Percentiles rank a stretch among this genome's conserved stretches.
These are phyloP conservation scores for Fraxinus dipetala DNA, from an alignment of 305 asterid species.

Conservation along the genomic window DNA sequence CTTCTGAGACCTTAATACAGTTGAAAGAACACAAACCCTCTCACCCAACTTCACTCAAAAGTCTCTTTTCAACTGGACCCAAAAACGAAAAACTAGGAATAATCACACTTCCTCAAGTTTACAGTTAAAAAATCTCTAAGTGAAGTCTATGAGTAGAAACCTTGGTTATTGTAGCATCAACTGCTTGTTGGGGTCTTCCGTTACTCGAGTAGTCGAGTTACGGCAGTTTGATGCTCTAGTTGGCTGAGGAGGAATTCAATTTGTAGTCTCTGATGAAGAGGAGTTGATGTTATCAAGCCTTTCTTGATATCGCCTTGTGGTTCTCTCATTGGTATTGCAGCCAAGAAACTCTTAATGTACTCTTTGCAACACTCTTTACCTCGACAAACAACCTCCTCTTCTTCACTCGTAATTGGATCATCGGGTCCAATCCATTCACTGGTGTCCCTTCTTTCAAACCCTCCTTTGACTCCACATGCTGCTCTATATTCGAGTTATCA, in stretches of 20 bases:
- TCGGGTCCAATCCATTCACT: slow-evolving; percentile 24
- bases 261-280: slow-evolving; percentile 37
- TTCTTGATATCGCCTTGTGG: slow-evolving; percentile 75
- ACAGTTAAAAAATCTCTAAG: slow-evolving; percentile 24
- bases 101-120: slow-evolving; percentile 30
- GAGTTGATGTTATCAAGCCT: slow-evolving; percentile 59
- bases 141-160: not conserved
- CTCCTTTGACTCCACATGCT: slow-evolving; percentile 24
- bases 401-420: slow-evolving; percentile 40
- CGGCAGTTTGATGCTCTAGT: slow-evolving; percentile 9
- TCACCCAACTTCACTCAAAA: too few relatives aligned
- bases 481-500: slow-evolving; percentile 19
- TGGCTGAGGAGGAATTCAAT: slow-evolving; percentile 73
- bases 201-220: not conserved
- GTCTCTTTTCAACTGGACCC: too few relatives aligned
- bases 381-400: slow-evolving; percentile 39
- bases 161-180: slow-evolving; percentile 4
- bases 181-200: not conserved
- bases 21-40: not conserved
- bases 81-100: not conserved
- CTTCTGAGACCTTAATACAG: not conserved
- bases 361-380: slow-evolving; percentile 88
- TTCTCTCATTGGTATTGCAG: slow-evolving; percentile 92
- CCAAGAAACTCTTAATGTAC: slow-evolving; percentile 85
- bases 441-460: slow-evolving; percentile 23